Evolutionary conservation across 108 stramenopile genomes (phyloP), one percentile per base, ranked within the genome.

Genomic region (Skeletonema tropicum): DNA sequence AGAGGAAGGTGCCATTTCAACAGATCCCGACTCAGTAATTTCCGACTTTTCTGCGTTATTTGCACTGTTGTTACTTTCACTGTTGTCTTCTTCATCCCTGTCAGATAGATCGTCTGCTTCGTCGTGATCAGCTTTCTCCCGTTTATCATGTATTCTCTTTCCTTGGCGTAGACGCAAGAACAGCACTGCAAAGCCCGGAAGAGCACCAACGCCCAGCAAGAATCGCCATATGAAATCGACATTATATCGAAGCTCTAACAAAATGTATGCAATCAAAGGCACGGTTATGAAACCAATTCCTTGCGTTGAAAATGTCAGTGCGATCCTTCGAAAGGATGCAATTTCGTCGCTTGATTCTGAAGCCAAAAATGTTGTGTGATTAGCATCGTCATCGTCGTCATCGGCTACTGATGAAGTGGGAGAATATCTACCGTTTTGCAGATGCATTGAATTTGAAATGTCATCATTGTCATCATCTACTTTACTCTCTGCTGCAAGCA

Each of bases 301-400:
- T 71, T 89, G 89, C 59, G 83, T 87, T 21, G 83, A 84, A 52
- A 89, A 89, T n/a, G 87, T 85, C 23, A 87, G 68, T 4, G 85
- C 89, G 3, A 89, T 70, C 23, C 80, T 48, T 63, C 71, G 80
- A 35, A 75, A 75, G 19, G 80, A 82, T 33, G 15, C 13, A 31
- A 69, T 23, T 31, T 46, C 63, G 6, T 74, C 64, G 12, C 58
- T 38, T 3, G 79, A 21, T 30, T 59, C 39, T 64, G 26, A 19
- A 31, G 31, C 21, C 31, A 33, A 31, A 10, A 12, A n/a, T 15
- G 25, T 15, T 31, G 17, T 36, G 31, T 30, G 60, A 57, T 57
- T 19, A 57, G 32, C 21, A 13, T 65, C 69, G 36, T 65, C 64
- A 26, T n/a, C 39, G 0, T 65, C 69, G 36, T 60, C 15, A 42